These are phyloP conservation scores for Sugiyamaella floridensis DNA, from an alignment of 805 yeast genomes.

Conservation along the genomic window DNA sequence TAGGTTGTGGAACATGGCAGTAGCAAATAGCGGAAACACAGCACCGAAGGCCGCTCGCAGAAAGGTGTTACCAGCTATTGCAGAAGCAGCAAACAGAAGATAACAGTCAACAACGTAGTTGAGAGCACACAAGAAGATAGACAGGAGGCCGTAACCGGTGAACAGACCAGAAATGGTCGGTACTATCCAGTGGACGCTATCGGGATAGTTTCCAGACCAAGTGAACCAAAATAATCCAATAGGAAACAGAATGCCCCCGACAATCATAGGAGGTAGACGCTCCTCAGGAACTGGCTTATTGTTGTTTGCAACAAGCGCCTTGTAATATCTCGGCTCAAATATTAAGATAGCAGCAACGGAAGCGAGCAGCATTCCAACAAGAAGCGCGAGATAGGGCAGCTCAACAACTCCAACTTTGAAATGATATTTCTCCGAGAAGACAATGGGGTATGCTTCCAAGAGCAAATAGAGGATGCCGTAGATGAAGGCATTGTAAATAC, in stretches of 20 bases:
- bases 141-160: conserved; percentile 62
- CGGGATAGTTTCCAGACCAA: conserved; percentile 78
- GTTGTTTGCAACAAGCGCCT: conserved; percentile 43
- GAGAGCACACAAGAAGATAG: conserved; percentile 62
- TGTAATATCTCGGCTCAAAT: conserved; percentile 48
- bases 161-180: conserved; percentile 63
- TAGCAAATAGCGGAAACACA: conserved; percentile 66
- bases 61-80: conserved; percentile 67
- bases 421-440: conserved; percentile 56
- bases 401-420: conserved; percentile 55
- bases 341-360: conserved; percentile 43
- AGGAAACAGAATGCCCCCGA: conserved; percentile 66
- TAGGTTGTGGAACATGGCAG: conserved; percentile 61
- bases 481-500: conserved; percentile 68
- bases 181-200: conserved; percentile 70
- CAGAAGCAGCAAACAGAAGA: conserved; percentile 69
- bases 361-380: conserved; percentile 61
- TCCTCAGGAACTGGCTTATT: conserved; percentile 74
- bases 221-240: conserved; percentile 80
- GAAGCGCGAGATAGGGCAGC: conserved; percentile 72
- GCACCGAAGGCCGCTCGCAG: conserved; percentile 66
- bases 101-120: conserved; percentile 72
- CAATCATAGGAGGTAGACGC: conserved; percentile 69
- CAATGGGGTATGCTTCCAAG: conserved; percentile 67
- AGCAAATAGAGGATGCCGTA: conserved; percentile 71